Evolutionary conservation across 2,329 filamentous ascomycete species (phyloP).

Genomic region (Microsporum canis): DNA sequence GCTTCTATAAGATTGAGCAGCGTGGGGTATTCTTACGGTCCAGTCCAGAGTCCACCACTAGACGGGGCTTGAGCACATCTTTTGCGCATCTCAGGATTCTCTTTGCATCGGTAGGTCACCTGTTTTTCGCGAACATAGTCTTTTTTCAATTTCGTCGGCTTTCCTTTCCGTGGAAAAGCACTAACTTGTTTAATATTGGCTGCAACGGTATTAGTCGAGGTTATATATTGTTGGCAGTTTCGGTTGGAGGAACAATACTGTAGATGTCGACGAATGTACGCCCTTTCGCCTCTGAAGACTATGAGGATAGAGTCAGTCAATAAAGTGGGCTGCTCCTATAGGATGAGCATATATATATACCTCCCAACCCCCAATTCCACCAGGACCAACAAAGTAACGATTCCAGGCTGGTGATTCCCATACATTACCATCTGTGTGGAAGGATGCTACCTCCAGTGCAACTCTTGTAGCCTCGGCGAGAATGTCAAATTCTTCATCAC

Average conservation of each 20-base stretch:
- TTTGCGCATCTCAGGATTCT: not conserved
- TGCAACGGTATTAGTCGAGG: not conserved
- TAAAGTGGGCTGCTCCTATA: not conserved
- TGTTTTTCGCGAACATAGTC: not conserved
- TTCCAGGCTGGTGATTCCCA: not conserved
- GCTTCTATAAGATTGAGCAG: not conserved
- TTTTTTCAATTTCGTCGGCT: not conserved
- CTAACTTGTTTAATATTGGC: constrained; percentile 4
- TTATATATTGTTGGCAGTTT: not conserved
- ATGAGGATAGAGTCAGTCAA: not conserved
- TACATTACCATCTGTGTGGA: not conserved
- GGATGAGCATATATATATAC: not conserved
- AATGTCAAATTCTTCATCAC: not conserved
- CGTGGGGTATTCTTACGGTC: not conserved
- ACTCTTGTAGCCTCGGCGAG: not conserved
- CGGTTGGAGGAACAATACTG: not conserved
- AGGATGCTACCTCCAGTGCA: not conserved
- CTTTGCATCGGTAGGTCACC: constrained; percentile 1
- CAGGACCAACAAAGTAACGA: not conserved
- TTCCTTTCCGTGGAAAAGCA: not conserved
- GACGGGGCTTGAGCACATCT: not conserved
- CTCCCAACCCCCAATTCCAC: not conserved
- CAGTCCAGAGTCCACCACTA: not conserved
- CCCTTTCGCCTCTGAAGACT: not conserved
- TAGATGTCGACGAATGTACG: not conserved